These are phyloP conservation scores for Gossypium davidsonii DNA, from an alignment of 441 rosid species.

Conservation along the genomic window DNA sequence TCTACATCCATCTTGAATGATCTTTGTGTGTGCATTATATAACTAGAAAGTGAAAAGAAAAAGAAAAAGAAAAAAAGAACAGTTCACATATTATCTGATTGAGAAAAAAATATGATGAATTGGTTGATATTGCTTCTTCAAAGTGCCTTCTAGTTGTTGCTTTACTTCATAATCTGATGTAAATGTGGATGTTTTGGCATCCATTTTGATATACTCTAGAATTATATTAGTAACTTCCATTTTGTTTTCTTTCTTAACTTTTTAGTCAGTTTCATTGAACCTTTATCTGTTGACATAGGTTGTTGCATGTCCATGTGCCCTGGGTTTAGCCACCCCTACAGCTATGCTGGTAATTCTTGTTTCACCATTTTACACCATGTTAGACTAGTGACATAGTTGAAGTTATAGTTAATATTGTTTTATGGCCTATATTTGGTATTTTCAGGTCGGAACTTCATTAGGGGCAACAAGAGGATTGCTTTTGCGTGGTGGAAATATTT, in stretches of 20 bases:
- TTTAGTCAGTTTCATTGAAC: slow-evolving; percentile 8
- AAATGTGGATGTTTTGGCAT: neutral
- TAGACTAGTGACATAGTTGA: neutral
- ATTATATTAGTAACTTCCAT: neutral
- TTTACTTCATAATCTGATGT: slow-evolving; percentile 2
- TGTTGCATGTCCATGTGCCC: slow-evolving; percentile 98
- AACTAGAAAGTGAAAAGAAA: neutral
- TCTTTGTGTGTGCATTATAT: neutral
- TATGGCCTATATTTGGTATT: slow-evolving; percentile 13
- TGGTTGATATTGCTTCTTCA: neutral
- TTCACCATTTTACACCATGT: slow-evolving; percentile 4
- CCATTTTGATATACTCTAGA: neutral
- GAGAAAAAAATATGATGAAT: neutral
- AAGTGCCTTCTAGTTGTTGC: neutral
- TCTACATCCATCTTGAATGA: neutral
- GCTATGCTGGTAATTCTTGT: slow-evolving; percentile 72
- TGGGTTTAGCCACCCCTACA: slow-evolving; percentile 96
- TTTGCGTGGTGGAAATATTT: slow-evolving; percentile 81
- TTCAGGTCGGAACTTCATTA: slow-evolving; percentile 83
- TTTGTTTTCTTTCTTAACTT: neutral
- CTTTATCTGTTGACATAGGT: slow-evolving; percentile 47
- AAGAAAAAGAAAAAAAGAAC: neutral
- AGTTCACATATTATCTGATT: neutral
- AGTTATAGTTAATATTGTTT: neutral
- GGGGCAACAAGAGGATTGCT: slow-evolving; percentile 95